Evolutionary conservation across 1,284 basidiomycete genomes (phyloP).

Genomic region (Austroboletus niveus): DNA sequence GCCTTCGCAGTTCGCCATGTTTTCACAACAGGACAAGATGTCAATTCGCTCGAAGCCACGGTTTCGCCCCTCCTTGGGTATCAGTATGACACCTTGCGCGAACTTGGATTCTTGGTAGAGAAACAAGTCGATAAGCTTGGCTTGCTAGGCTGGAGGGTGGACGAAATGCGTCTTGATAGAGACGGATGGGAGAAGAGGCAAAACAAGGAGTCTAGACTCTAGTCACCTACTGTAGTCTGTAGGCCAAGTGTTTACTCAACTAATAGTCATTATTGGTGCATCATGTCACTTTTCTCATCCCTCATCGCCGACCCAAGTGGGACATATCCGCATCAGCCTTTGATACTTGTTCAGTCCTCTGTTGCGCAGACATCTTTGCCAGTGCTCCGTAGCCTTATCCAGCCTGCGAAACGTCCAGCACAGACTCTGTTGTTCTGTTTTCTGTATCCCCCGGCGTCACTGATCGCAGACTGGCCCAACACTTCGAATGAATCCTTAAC

Average conservation of each 20-base stretch:
- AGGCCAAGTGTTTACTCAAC: background rate
- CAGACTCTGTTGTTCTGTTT: slow-evolving; percentile 56
- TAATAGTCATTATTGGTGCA: background rate
- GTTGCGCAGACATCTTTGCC: slow-evolving; percentile 60
- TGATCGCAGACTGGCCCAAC: slow-evolving; percentile 27
- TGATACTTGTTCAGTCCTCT: slow-evolving; percentile 67
- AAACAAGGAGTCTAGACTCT: background rate
- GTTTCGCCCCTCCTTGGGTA: slow-evolving; percentile 56
- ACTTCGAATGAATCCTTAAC: slow-evolving; percentile 32
- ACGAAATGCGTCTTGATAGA: slow-evolving; percentile 25
- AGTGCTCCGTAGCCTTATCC: slow-evolving; percentile 47
- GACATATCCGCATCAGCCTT: slow-evolving; percentile 39
- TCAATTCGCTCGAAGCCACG: slow-evolving; percentile 45
- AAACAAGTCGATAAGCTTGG: slow-evolving; percentile 46
- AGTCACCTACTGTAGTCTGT: too few species aligned
- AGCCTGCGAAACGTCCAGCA: slow-evolving; percentile 24
- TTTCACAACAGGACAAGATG: slow-evolving; percentile 44
- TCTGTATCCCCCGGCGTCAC: slow-evolving; percentile 52
- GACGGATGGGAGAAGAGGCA: slow-evolving; percentile 22
- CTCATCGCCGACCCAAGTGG: slow-evolving; percentile 30
- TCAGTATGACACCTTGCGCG: slow-evolving; percentile 43
- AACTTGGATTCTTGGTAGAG: slow-evolving; percentile 52
- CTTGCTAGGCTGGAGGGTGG: slow-evolving; percentile 52
- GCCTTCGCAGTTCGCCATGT: slow-evolving; percentile 54
- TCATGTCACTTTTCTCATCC: slow-evolving; percentile 39